These are phyloP conservation scores for Vigna angularis DNA, from an alignment of 306 rosid genomes.

Conservation along the genomic window DNA sequence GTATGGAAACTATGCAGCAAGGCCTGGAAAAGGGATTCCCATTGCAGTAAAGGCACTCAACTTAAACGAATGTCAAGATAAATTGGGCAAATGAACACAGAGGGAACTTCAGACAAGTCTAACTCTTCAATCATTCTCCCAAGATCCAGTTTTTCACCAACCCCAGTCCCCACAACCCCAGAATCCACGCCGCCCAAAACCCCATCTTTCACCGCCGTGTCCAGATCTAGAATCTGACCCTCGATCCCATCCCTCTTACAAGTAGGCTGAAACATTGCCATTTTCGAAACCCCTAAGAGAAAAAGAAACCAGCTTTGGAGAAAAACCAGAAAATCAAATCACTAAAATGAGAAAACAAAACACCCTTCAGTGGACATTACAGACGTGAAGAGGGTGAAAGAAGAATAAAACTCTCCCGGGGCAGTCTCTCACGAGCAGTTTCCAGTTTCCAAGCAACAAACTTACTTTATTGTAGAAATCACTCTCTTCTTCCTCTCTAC, in stretches of 20 bases:
- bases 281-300: conserved; percentile 34
- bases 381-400: background rate
- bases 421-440: background rate
- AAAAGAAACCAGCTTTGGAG: background rate
- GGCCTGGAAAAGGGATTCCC: conserved; percentile 51
- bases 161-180: conserved; percentile 50
- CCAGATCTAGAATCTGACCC: conserved; percentile 71
- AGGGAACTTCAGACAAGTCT: conserved; percentile 62
- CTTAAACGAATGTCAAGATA: conserved; percentile 59
- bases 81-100: conserved; percentile 77
- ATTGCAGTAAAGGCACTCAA: conserved; percentile 74
- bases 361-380: background rate
- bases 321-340: conserved; percentile 2
- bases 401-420: background rate
- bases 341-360: background rate
- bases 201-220: conserved; percentile 71
- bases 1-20: conserved; percentile 41
- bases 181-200: conserved; percentile 57
- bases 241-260: conserved; percentile 56
- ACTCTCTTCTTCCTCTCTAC: conserved; percentile 10
- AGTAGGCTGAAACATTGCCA: conserved; percentile 64
- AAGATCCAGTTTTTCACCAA: conserved; percentile 67
- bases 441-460: conserved; percentile 21
- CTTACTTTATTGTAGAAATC: conserved; percentile 13
- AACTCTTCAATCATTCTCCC: conserved; percentile 63